These are phyloP conservation scores for Heimioporus punctisporus DNA, from an alignment of 1,284 basidiomycete genomes.

Conservation along the genomic window DNA sequence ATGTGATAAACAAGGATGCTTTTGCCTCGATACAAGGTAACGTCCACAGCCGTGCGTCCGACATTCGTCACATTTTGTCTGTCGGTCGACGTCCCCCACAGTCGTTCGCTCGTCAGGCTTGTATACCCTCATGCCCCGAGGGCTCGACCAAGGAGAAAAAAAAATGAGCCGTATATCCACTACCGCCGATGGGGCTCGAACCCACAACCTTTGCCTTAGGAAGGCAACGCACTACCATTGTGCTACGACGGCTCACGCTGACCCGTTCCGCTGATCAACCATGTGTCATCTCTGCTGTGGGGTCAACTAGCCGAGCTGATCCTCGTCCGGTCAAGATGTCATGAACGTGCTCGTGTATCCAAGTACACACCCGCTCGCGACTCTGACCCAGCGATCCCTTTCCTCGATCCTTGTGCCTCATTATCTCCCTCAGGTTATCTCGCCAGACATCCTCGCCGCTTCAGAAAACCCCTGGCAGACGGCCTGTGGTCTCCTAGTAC, in stretches of 20 bases:
- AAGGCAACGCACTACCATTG: slow-evolving; percentile 43
- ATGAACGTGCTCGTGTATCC: slow-evolving; percentile 87
- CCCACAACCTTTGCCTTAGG: slow-evolving; percentile 42
- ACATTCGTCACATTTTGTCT: too few species aligned
- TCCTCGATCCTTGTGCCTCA: slow-evolving; percentile 65
- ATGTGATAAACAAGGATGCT: too few species aligned
- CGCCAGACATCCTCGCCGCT: slow-evolving; percentile 52
- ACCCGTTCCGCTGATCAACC: too few species aligned
- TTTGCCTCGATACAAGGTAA: too few species aligned
- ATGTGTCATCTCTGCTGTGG: too few species aligned
- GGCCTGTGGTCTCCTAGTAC: slow-evolving; percentile 76
- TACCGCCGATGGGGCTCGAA: slow-evolving; percentile 42
- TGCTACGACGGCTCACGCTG: slow-evolving; percentile 37
- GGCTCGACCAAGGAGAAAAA: not conserved
- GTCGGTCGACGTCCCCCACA: too few species aligned
- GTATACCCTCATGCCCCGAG: too few species aligned
- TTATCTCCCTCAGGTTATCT: slow-evolving; percentile 78
- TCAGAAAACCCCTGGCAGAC: slow-evolving; percentile 72
- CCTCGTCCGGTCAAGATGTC: not conserved
- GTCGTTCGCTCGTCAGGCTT: too few species aligned
- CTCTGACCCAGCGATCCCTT: slow-evolving; percentile 59
- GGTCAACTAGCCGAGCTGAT: too few species aligned
- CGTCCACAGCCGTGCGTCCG: too few species aligned
- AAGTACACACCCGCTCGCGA: slow-evolving; percentile 64
- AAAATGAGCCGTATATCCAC: slow-evolving; percentile 31